Evolutionary conservation across 768 basidiomycete genomes (phyloP).

Genomic region (Gyrodon lividus): DNA sequence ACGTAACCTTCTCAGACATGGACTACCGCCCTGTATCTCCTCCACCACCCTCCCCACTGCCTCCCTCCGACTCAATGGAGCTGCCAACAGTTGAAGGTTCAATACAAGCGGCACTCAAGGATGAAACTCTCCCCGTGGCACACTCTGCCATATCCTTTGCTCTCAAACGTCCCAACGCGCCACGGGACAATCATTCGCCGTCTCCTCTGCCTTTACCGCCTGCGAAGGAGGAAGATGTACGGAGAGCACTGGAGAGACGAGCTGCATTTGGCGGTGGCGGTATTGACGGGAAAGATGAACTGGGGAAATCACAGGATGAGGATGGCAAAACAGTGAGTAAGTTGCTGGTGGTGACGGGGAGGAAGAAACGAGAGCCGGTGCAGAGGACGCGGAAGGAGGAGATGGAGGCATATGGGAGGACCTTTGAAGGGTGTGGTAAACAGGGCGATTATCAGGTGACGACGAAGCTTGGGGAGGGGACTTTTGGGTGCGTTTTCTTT

Average conservation of each 20-base stretch:
- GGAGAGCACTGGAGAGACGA: slow-evolving; percentile 27
- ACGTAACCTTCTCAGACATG: slow-evolving; percentile 4
- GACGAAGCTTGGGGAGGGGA: slow-evolving; percentile 93
- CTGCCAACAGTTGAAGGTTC: slow-evolving; percentile 16
- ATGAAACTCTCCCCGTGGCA: slow-evolving; percentile 32
- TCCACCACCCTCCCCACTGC: slow-evolving; percentile 21
- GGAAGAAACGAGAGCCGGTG: slow-evolving; percentile 42
- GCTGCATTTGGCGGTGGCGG: slow-evolving; percentile 4
- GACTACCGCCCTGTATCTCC: slow-evolving; percentile 25
- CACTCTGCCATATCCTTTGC: slow-evolving; percentile 43
- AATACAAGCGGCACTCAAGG: slow-evolving; percentile 18
- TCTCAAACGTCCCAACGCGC: slow-evolving; percentile 47
- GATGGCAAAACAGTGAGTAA: too few species aligned
- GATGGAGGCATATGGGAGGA: slow-evolving; percentile 60
- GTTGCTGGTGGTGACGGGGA: slow-evolving; percentile 2
- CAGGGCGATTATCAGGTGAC: slow-evolving; percentile 78
- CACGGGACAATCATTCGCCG: slow-evolving; percentile 46
- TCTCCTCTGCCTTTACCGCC: slow-evolving; percentile 35
- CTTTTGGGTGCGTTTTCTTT: slow-evolving; percentile 77
- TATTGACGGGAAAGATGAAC: slow-evolving; percentile 9
- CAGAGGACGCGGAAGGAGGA: slow-evolving; percentile 65
- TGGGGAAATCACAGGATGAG: not conserved
- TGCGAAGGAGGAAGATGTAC: slow-evolving; percentile 28
- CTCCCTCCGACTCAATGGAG: slow-evolving; percentile 39
- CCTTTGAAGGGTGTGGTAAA: slow-evolving; percentile 66